Evolutionary conservation across 2,329 filamentous ascomycete species (phyloP), one percentile per base, ranked within the genome.

Genomic region (Diaporthe eres): DNA sequence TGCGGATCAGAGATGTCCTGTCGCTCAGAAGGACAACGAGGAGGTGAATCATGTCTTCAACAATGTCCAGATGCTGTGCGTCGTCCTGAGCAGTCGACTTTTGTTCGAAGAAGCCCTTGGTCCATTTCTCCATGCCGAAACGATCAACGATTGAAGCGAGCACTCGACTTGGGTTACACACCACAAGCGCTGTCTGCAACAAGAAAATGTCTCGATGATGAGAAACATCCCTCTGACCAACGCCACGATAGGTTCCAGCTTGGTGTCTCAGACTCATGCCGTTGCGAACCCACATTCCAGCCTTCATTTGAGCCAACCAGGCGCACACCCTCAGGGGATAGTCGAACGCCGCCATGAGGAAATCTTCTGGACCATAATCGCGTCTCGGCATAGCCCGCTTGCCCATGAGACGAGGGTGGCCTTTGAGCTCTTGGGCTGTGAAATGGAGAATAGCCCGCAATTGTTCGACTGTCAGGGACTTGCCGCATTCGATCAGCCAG

Each of bases 241-340:
- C 95, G 55, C 95, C 96, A 22, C 95, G 93, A 82, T 99, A 99
- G 25, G 96, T 97, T 71, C 94, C 94, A 82, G 97, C 97, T 84
- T 99, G 97, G 83, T 99, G 97, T 53, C 96, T 92, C 71, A 99
- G 90, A 80, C 96, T 98, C 81, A 99, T 95, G 2, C 97, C 97
- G 82, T 99, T 99, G 74, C 97, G 92, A 78, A 99, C 96, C 97
- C 97, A 99, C 92, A 98, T 98, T 71, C 95, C 95, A 25, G 96
- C 95, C 83, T 98, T 98, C 92, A 99, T 98, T 86, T 99, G 97
- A 8, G 97, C 94, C 44, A 99, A 88, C 97, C 97, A 99, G 28
- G 95, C 95, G 82, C 95, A 98, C 0, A 98, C 96, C 71, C 97
- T 91, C 5, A 99, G 88, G 0, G 97, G 96, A 80, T 95, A 98